Evolutionary conservation across 2,329 filamentous ascomycete species (phyloP), one percentile per base, ranked within the genome.

Genomic region (Coleophoma cylindrospora): DNA sequence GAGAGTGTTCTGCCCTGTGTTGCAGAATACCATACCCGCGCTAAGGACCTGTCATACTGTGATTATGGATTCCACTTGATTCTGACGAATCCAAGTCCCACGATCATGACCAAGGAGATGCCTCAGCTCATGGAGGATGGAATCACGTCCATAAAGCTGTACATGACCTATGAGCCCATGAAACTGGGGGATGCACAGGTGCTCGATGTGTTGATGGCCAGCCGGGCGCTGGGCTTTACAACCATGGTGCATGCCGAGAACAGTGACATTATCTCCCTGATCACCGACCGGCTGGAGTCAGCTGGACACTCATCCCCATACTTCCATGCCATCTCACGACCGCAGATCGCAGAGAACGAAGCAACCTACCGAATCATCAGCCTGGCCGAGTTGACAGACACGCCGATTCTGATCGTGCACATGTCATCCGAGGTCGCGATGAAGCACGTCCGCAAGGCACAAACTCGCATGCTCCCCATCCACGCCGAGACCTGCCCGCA

Each of bases 401-500:
- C 71, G 0, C 77, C 77, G 0, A 75, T 80, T 44, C 60, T 80
- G 36, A 70, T 80, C 33, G 77, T 80, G 37, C 76, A 79, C 58
- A 71, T 79, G 62, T 73, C 68, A 6, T 74, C 72, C 5, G 66
- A 72, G 5, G 64, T 68, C 6, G 76, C 76, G 3, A 71, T 75
- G 11, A 61, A 66, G 4, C 72, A 75, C 53, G 74, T 80, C 47
- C 70, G 74, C 21, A 62, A 68, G 15, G 77, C 78, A 0, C 76
- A 81, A 58, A 72, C 71, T 9, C 60, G 69, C 3, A 70, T 74
- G 0, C 66, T 79, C 10, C 77, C 79, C 0, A 69, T 81, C 19
- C 75, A 77, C 54, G 78, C 74, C 2, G 77, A 81, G 61, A 82
- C 78, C 1, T 81, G 78, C 58, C 79, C 78, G 3, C 78, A 81